Percentiles rank a stretch among this genome's conserved stretches.
These are phyloP conservation scores for Neurospora sublineolata DNA, from an alignment of 495 filamentous ascomycete species.

Conservation along the genomic window DNA sequence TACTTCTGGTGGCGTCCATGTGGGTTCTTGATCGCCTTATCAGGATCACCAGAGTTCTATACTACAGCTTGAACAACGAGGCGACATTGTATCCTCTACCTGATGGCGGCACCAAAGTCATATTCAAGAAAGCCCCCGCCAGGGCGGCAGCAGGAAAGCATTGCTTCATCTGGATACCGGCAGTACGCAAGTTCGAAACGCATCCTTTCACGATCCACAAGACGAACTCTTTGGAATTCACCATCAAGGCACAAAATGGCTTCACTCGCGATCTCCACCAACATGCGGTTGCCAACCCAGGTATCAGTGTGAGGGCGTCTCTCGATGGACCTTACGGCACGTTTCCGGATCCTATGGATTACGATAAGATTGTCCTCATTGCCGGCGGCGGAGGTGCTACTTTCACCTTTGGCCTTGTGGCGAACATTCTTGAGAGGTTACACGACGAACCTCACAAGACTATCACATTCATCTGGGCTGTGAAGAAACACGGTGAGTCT, in stretches of 20 bases:
- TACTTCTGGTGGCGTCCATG: conserved; percentile 33
- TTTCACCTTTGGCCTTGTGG: conserved; percentile 44
- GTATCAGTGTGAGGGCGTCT: conserved; percentile 35
- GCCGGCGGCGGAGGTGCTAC: conserved; percentile 48
- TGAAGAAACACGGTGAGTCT: conserved; percentile 36
- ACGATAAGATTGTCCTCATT: conserved; percentile 47
- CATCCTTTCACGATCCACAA: conserved; percentile 53
- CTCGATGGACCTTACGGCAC: conserved; percentile 50
- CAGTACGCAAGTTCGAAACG: conserved; percentile 43
- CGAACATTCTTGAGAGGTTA: conserved; percentile 38
- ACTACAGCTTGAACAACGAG: conserved; percentile 43
- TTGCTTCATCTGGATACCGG: conserved; percentile 49
- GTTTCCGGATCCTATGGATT: conserved; percentile 42
- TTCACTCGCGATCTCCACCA: conserved; percentile 45
- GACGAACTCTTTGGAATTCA: conserved; percentile 40
- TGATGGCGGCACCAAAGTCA: conserved; percentile 43
- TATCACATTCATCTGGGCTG: conserved; percentile 46
- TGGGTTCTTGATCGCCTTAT: conserved; percentile 44
- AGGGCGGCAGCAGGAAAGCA: conserved; percentile 44
- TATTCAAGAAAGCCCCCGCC: conserved; percentile 35
- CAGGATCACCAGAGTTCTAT: conserved; percentile 33
- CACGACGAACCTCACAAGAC: conserved; percentile 28
- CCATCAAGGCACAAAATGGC: conserved; percentile 43
- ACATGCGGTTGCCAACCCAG: conserved; percentile 38
- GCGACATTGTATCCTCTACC: conserved; percentile 44